Base-by-base conservation (phyloP, 495 filamentous ascomycete species). In the Bryoglossum gracile region DNA sequence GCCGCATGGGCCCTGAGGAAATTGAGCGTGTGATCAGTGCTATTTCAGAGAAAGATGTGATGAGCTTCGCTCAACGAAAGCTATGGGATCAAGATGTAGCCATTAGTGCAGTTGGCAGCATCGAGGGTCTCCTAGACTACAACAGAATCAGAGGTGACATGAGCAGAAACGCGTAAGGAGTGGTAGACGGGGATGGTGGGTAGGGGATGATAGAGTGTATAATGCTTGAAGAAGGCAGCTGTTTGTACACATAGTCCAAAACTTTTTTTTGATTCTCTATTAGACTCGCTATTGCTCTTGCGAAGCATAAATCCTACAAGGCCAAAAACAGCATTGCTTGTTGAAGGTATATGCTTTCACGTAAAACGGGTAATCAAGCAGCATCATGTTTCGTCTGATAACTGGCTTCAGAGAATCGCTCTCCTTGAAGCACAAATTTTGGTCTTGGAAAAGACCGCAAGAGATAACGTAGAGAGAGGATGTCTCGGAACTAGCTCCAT, bases 61-160 rank as follows among this genome's bases (percentile, higher is more conserved):
- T 94, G 82, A 78, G 83, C 55, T 99, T 97, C 66, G 90, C 90
- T 56, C 78, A 81, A 68, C 76, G 76, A 67, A 94, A 86, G 67
- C 69, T 99, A 43, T 99, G 92, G 92, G 92, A 99, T 69, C 86
- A 91, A 69, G 92, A 99, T 66, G 67, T 99, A 46, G 92, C 94
- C 52, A 75, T 99, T 66, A 86, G 80, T 60, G 94, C 94, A 11
- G 82, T 97, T 43, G 92, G 92, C 46, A 82, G 78, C 67, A 86
- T 97, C 63, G 91, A 97, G 75, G 94, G 50, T 42, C 49, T 82
- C 62, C 65, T 95, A 51, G 90, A 96, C 70, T 98, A 97, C 74
- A 72, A 88, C 61, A 74, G 92, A 54, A 80, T 97, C 58, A 73
- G 94, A 53, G 78, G 77, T 59, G 90, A 95, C 66, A 97, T 94